These are phyloP conservation scores for Allantophomopsis lycopodina DNA, from an alignment of 2,329 filamentous ascomycete species.

Conservation along the genomic window DNA sequence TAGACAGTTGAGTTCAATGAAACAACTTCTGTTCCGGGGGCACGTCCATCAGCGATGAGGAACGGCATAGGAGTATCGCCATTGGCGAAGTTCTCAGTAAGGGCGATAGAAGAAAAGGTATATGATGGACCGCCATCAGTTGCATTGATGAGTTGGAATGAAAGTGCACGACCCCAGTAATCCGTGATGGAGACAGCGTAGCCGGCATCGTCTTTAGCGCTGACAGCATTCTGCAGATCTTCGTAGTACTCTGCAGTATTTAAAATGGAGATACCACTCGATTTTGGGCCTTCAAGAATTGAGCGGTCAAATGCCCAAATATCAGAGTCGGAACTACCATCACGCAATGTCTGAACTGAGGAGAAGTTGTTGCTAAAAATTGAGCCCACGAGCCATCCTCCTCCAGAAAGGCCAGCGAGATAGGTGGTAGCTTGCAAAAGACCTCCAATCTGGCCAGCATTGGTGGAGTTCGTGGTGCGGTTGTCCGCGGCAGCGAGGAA, in stretches of 20 bases:
- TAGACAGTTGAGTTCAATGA: slow-evolving; percentile 61
- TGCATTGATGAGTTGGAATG: slow-evolving; percentile 72
- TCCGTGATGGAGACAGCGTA: slow-evolving; percentile 68
- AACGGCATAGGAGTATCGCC: slow-evolving; percentile 60
- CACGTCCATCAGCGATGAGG: slow-evolving; percentile 54
- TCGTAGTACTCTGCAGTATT: slow-evolving; percentile 47
- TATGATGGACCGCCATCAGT: slow-evolving; percentile 59
- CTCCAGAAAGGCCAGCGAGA: slow-evolving; percentile 67
- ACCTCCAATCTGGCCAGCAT: slow-evolving; percentile 59
- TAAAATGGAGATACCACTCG: slow-evolving; percentile 34
- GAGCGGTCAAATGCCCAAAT: slow-evolving; percentile 51
- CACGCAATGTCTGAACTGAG: slow-evolving; percentile 42
- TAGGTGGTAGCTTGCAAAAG: slow-evolving; percentile 74
- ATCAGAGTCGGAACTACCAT: slow-evolving; percentile 23
- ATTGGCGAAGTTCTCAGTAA: slow-evolving; percentile 44
- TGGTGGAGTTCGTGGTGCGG: slow-evolving; percentile 49
- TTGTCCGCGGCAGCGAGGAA: slow-evolving; percentile 67
- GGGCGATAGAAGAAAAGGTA: slow-evolving; percentile 70
- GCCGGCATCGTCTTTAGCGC: slow-evolving; percentile 46
- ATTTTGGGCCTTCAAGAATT: slow-evolving; percentile 44
- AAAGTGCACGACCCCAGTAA: slow-evolving; percentile 79
- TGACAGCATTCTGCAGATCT: slow-evolving; percentile 41
- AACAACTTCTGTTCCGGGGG: slow-evolving; percentile 45
- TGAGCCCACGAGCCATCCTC: slow-evolving; percentile 75
- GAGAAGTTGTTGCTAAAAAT: slow-evolving; percentile 70